Evolutionary conservation across 306 rosid genomes (phyloP).

Genomic region (Cyamopsis tetragonoloba): DNA sequence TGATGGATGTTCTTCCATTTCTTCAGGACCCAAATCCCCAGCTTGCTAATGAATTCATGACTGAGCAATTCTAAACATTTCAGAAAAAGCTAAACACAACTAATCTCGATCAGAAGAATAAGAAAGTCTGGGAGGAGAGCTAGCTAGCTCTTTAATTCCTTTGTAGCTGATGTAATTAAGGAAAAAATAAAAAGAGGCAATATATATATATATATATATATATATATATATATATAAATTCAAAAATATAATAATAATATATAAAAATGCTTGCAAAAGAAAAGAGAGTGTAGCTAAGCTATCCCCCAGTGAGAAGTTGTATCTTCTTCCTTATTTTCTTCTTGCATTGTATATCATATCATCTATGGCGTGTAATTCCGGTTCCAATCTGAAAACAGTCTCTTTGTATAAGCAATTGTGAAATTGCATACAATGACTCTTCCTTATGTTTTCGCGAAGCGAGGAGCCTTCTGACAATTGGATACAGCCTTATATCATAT

Average conservation of each 20-base stretch:
- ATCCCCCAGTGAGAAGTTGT: conserved; percentile 20
- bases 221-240: no score
- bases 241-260: conserved; percentile 1
- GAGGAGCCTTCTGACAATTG: no score
- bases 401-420: no score
- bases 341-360: no score
- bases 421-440: no score
- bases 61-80: conserved; percentile 21
- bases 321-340: conserved; percentile 28
- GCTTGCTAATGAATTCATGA: conserved; percentile 22
- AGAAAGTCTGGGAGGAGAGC: conserved; percentile 7
- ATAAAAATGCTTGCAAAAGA: conserved; percentile 31
- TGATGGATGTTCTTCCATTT: conserved; percentile 21
- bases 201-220: no score
- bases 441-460: no score
- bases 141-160: conserved; percentile 33
- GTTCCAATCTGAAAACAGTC: no score
- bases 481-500: no score
- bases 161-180: conserved; percentile 15
- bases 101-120: conserved; percentile 19
- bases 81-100: conserved; percentile 30
- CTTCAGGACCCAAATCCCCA: conserved; percentile 40
- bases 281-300: conserved; percentile 27
- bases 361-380: no score
- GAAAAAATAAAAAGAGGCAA: not conserved